Evolutionary conservation across 345 rosid genomes (phyloP).

Genomic region (Citrus cavaleriei): DNA sequence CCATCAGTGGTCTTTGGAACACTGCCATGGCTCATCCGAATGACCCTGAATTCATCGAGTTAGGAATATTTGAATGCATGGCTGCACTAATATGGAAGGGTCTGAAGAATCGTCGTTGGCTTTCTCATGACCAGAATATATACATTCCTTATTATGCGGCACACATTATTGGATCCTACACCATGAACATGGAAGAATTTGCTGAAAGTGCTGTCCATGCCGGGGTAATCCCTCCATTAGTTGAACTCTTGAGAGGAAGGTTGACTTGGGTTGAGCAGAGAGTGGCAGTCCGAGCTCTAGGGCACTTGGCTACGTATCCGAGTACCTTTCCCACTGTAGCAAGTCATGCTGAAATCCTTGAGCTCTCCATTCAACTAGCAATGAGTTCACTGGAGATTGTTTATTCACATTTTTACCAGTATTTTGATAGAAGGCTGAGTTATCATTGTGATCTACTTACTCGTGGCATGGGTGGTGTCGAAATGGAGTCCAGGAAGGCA

Average conservation of each 20-base stretch:
- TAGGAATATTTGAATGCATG: slow-evolving; percentile 98
- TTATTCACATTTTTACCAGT: slow-evolving; percentile 93
- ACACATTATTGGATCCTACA: slow-evolving; percentile 95
- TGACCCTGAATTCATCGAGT: slow-evolving; percentile 92
- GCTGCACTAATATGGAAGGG: slow-evolving; percentile 95
- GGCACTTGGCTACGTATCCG: slow-evolving; percentile 92
- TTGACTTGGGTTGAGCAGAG: slow-evolving; percentile 99
- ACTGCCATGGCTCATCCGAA: slow-evolving; percentile 99
- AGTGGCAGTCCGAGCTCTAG: slow-evolving; percentile 94
- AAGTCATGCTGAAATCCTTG: slow-evolving; percentile 81
- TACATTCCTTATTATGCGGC: slow-evolving; percentile 99
- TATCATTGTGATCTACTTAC: slow-evolving; percentile 97
- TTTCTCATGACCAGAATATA: slow-evolving; percentile 92
- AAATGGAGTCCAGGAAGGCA: slow-evolving; percentile 97
- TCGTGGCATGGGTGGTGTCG: slow-evolving; percentile 99
- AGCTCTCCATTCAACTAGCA: slow-evolving; percentile 82
- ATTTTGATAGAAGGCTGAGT: slow-evolving; percentile 68
- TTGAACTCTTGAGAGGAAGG: slow-evolving; percentile 91
- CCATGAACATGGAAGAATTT: slow-evolving; percentile 99
- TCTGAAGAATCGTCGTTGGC: slow-evolving; percentile 90
- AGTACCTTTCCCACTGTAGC: slow-evolving; percentile 81
- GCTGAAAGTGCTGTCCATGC: slow-evolving; percentile 84
- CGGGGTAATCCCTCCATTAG: slow-evolving; percentile 81
- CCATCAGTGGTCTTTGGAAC: slow-evolving; percentile 99
- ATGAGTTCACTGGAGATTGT: slow-evolving; percentile 96